These are phyloP conservation scores for Lumnitzera racemosa DNA, from an alignment of 345 rosid genomes.

Conservation along the genomic window DNA sequence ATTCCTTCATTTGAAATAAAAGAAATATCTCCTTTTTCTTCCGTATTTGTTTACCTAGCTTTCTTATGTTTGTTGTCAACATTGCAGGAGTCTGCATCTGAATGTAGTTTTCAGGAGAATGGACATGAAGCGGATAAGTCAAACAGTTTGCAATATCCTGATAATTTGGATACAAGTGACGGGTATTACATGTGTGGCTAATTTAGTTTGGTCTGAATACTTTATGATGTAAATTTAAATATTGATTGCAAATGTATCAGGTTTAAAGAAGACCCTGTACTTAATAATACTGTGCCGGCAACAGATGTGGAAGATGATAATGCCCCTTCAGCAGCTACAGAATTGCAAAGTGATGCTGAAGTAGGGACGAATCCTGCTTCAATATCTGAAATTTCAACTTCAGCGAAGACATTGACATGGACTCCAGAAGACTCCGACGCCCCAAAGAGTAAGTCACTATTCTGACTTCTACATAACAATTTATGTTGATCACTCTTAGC, in stretches of 20 bases:
- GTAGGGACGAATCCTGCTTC: slow-evolving; percentile 20
- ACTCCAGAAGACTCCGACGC: slow-evolving; percentile 54
- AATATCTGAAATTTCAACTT: slow-evolving; percentile 25
- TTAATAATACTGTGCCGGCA: slow-evolving; percentile 27
- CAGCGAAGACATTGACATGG: slow-evolving; percentile 36
- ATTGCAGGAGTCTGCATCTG: slow-evolving; percentile 50
- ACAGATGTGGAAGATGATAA: slow-evolving; percentile 30
- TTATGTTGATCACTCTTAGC: neutral
- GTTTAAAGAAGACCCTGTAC: slow-evolving; percentile 27
- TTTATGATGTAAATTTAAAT: slow-evolving; percentile 8
- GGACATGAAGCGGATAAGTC: slow-evolving; percentile 41
- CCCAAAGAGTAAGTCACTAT: slow-evolving; percentile 58
- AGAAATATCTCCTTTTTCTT: too few relatives aligned
- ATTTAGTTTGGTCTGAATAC: slow-evolving; percentile 9
- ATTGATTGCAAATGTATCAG: slow-evolving; percentile 32
- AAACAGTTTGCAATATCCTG: slow-evolving; percentile 23
- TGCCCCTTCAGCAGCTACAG: slow-evolving; percentile 17
- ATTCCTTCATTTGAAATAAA: too few relatives aligned
- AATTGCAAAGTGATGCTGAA: slow-evolving; percentile 24
- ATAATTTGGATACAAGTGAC: slow-evolving; percentile 27
- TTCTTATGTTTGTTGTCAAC: neutral
- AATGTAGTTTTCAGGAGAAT: slow-evolving; percentile 47
- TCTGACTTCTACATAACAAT: neutral
- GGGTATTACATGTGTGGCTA: slow-evolving; percentile 36
- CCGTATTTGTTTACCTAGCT: too few relatives aligned